Percentiles rank a stretch among this genome's conserved stretches.
phyloP scores from a whole-genome alignment of 164 flowering plant genomes.

The Vitis rupestris region DNA sequence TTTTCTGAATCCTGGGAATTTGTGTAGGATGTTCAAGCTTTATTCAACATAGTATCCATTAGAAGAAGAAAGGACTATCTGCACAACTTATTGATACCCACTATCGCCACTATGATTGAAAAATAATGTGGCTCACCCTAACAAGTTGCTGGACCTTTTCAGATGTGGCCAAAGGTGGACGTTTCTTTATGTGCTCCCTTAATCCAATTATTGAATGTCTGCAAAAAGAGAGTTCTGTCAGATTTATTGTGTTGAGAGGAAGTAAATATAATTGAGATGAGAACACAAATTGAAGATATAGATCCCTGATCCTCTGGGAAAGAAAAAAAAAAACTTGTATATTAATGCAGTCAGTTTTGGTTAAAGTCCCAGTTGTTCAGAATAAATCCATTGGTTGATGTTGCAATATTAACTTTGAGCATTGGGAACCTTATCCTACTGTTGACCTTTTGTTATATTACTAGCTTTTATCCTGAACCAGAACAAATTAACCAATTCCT shows the following conservation, averaged over 20 bases:
- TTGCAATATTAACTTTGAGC: not conserved
- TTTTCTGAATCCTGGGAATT: too few species aligned
- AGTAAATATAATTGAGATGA: not conserved
- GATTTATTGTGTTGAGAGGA: not conserved
- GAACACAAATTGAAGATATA: too few species aligned
- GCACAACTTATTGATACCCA: not conserved
- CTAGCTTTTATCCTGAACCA: not conserved
- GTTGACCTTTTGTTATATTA: not conserved
- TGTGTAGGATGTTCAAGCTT: not conserved
- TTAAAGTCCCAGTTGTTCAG: not conserved
- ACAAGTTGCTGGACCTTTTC: constrained; percentile 97
- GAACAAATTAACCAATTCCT: not conserved
- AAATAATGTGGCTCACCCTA: constrained; percentile 49
- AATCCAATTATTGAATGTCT: constrained; percentile 79
- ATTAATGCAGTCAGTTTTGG: too few species aligned
- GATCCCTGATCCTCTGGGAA: too few species aligned
- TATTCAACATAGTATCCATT: not conserved
- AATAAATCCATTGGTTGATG: not conserved
- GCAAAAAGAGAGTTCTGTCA: constrained; percentile 16
- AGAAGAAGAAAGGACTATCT: not conserved
- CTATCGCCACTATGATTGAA: not conserved
- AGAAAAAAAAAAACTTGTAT: too few species aligned
- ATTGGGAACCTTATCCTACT: not conserved
- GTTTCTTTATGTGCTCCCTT: constrained; percentile 97
- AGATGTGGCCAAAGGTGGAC: constrained; percentile 92